Base-by-base conservation (phyloP, 2,329 filamentous ascomycete genomes). In the Colletotrichum chlorophyti region DNA sequence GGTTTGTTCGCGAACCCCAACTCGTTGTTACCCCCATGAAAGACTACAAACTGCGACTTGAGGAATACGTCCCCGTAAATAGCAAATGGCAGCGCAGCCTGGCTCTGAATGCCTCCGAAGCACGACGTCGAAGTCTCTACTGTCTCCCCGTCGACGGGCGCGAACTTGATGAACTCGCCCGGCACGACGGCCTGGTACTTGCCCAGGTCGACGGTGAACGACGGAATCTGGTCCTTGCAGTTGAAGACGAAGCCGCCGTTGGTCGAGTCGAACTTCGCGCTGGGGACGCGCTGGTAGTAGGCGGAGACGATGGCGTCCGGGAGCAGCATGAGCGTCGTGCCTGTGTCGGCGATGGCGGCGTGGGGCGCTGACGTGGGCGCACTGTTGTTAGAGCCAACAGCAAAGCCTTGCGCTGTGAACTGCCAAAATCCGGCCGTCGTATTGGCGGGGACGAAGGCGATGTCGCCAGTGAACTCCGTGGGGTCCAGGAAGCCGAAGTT, bases 261-360 rank as follows among this genome's bases (percentile, higher is more conserved):
- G 2, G 65, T 63, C 14, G 61, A 23, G 66, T 78, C 74, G 63
- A 83, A 68, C 41, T 73, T 63, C 0, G 88, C 78, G 4, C 83
- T 81, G 7, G 66, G 52, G 59, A 91, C 79, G 60, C 83, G 68
- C 32, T 69, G 68, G 76, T 89, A 91, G 79, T 90, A 91, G 37
- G 76, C 79, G 1, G 72, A 65, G 62, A 85, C 81, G 58, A 88
- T 76, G 27, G 68, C 64, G 53, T 79, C 69, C 23, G 84, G 83
- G 15, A 88, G 72, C 62, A 89, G 78, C 53, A 90, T 72, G 26
- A 91, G 83, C 1, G 87, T 87, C 53, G 88, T 91, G 51, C 88
- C 89, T 2, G 88, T 91, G 74, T 91, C 88, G 66, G 85, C 84
- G 69, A 91, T 90, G 64, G 79, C 81, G n/a, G 68, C 23, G 57